Evolutionary conservation across 805 yeast genomes (phyloP).

Genomic region (Lipomyces japonicus): DNA sequence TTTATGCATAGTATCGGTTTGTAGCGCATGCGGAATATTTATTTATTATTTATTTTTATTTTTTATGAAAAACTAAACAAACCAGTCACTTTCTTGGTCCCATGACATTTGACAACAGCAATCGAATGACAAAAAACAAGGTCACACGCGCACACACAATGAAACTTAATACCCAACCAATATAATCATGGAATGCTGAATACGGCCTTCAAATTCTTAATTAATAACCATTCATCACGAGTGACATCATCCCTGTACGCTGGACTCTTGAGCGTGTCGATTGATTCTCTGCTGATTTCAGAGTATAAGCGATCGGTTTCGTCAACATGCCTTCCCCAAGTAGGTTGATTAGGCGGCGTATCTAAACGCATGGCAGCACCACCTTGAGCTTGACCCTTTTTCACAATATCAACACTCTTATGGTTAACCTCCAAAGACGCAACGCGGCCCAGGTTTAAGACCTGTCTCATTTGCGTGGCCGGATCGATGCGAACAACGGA

Average conservation of each 20-base stretch:
- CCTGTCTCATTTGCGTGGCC: constrained; percentile 65
- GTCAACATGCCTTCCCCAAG: constrained; percentile 99
- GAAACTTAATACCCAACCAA: no score
- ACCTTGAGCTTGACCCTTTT: constrained; percentile 92
- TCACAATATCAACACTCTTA: constrained; percentile 69
- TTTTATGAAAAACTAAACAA: background rate
- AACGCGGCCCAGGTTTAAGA: constrained; percentile 77
- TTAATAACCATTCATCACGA: constrained; percentile 91
- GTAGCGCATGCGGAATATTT: no score
- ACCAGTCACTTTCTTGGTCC: background rate
- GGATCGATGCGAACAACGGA: constrained; percentile 91
- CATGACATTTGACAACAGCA: no score
- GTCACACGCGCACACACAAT: no score
- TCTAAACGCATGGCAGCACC: constrained; percentile 99
- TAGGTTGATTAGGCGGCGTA: constrained; percentile 83
- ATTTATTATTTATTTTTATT: no score
- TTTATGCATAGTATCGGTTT: no score
- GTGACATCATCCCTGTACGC: constrained; percentile 94
- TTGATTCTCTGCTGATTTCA: constrained; percentile 81
- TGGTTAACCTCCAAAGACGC: constrained; percentile 94
- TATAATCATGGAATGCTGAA: constrained; percentile 68
- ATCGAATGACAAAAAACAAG: no score
- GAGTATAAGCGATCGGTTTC: constrained; percentile 89
- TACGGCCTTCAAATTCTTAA: constrained; percentile 81
- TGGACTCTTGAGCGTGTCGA: constrained; percentile 96